Percentiles rank a stretch among this genome's conserved stretches.
phyloP scores from a whole-genome alignment of 176 grass and related monocot genomes.

The Carex parvula region DNA sequence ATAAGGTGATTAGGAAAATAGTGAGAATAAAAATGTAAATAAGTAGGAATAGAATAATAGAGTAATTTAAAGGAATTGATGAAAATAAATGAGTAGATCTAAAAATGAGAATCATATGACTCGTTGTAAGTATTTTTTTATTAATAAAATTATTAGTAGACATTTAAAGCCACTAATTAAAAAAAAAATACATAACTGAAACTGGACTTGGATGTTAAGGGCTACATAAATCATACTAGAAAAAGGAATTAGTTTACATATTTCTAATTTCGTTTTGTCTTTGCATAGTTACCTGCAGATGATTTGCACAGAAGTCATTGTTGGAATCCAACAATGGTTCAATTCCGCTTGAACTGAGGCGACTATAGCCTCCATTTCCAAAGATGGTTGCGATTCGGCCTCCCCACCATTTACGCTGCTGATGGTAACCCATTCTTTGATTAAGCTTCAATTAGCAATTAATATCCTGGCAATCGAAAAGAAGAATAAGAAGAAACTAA shows the following conservation, averaged over 20 bases:
- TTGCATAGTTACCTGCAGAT: background rate
- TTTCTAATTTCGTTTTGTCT: background rate
- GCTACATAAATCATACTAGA: background rate
- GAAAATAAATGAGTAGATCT: too few relatives aligned
- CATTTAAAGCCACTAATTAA: too few relatives aligned
- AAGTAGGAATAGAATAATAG: too few relatives aligned
- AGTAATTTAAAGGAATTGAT: too few relatives aligned
- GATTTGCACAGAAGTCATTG: background rate
- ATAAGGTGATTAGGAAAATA: too few relatives aligned
- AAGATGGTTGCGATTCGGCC: background rate
- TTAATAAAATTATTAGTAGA: too few relatives aligned
- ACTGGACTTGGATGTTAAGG: too few relatives aligned
- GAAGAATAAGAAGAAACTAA: background rate
- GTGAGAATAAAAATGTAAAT: too few relatives aligned
- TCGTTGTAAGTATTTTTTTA: too few relatives aligned
- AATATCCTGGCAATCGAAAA: background rate
- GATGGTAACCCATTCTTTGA: background rate
- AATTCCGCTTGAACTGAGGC: background rate
- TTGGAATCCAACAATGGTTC: background rate
- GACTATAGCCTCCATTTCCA: background rate
- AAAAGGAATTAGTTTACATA: background rate
- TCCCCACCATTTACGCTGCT: background rate
- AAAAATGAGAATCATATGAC: too few relatives aligned
- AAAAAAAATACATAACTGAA: too few relatives aligned
- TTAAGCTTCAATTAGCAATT: background rate